phyloP scores from a whole-genome alignment of 2,329 filamentous ascomycete species.

The Ceratocystis harringtonii region DNA sequence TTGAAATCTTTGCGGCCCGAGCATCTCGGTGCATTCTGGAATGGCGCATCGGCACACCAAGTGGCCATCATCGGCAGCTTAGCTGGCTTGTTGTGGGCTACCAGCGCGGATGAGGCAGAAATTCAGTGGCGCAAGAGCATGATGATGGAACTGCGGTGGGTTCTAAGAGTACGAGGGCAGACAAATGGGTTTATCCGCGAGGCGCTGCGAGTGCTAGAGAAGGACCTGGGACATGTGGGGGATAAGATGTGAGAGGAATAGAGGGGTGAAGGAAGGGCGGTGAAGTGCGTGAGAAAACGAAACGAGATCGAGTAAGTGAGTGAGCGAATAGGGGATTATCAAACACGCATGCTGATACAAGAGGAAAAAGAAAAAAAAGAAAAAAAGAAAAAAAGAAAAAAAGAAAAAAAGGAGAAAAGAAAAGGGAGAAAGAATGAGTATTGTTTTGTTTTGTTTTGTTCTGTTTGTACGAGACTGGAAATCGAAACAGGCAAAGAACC shows the following conservation, averaged over 20 bases:
- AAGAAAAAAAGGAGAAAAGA: background rate
- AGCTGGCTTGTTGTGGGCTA: constrained; percentile 21
- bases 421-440: background rate
- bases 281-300: background rate
- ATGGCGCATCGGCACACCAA: constrained; percentile 23
- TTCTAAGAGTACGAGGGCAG: constrained; percentile 28
- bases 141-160: constrained; percentile 30
- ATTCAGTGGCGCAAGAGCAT: constrained; percentile 28
- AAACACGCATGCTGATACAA: no score
- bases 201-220: constrained; percentile 28
- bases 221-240: constrained; percentile 19
- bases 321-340: no score
- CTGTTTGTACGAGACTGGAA: background rate
- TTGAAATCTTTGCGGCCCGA: constrained; percentile 26
- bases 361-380: no score
- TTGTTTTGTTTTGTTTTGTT: no score
- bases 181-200: constrained; percentile 28
- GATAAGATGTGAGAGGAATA: constrained; percentile 18
- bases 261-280: background rate
- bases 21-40: constrained; percentile 30
- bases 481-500: background rate
- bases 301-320: no score
- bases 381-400: background rate
- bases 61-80: constrained; percentile 24
- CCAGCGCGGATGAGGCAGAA: constrained; percentile 21